Percentiles rank a stretch among this genome's conserved stretches.
Conservation (phyloP, 768 basidiomycete species). For the Leucocoprinus sp. region DNA sequence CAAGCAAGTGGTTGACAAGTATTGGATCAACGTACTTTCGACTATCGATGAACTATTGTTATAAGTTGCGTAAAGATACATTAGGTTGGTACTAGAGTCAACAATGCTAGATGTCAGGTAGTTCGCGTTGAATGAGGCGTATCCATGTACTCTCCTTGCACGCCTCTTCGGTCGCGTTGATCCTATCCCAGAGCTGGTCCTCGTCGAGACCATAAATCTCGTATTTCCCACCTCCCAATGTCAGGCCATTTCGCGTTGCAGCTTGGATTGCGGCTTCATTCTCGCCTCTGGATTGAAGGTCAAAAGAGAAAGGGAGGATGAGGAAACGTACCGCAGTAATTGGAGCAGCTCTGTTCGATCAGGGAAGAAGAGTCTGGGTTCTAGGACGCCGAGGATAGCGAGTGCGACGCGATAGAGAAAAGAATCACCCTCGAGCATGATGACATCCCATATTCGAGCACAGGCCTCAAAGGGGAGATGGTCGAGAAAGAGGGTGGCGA, state of each 20-base stretch:
- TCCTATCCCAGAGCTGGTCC: constrained; percentile 76
- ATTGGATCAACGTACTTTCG: constrained; percentile 54
- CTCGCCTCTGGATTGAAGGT: constrained; percentile 49
- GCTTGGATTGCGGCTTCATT: constrained; percentile 79
- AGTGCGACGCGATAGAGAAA: constrained; percentile 82
- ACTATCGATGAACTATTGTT: constrained; percentile 52
- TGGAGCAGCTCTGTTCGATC: constrained; percentile 72
- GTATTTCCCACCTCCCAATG: constrained; percentile 67
- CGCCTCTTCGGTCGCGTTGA: constrained; percentile 81
- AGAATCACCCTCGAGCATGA: constrained; percentile 83
- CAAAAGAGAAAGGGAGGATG: constrained; percentile 5
- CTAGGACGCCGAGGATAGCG: constrained; percentile 75
- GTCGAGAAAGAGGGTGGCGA: constrained; percentile 71
- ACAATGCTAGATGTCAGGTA: constrained; percentile 55
- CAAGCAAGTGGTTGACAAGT: constrained; percentile 46
- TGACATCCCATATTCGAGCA: constrained; percentile 82
- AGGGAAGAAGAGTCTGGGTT: constrained; percentile 84
- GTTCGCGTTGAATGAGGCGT: constrained; percentile 70
- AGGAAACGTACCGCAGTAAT: constrained; percentile 48
- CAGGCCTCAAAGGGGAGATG: constrained; percentile 90
- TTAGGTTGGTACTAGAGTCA: constrained; percentile 2
- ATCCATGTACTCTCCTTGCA: constrained; percentile 92
- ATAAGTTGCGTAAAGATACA: neutral
- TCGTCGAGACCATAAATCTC: constrained; percentile 84
- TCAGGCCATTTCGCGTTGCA: constrained; percentile 60